Evolutionary conservation across 139 green algal genomes (phyloP), one percentile per base, ranked within the genome.

Genomic region (Desmodesmus armatus): DNA sequence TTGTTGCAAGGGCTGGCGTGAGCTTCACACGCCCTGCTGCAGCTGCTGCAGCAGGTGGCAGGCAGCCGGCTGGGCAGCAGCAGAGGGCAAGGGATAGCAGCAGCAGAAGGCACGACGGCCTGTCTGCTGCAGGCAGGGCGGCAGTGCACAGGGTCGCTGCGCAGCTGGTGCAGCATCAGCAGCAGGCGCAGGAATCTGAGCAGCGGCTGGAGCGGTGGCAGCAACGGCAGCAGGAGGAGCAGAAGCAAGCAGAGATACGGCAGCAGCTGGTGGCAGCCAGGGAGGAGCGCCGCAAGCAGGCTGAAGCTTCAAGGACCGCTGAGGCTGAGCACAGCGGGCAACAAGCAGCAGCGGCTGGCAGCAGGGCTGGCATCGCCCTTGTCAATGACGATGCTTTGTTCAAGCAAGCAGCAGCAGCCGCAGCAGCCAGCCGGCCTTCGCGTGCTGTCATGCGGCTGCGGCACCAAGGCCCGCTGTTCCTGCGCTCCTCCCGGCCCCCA

Each of bases 311-410:
- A 2, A 23, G 11, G 29, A 5, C 17, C 9, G 25, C 55, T 2
- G 19, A 63, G 19, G 3, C 53, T n/a, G 19, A 63, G 53, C 55
- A 37, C 35, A 49, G 3, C 66, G 27, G 35, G 35, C 35, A 74
- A 13, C 35, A 49, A 74, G 55, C 53, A 82, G 76, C 76, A 72
- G 37, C 76, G 72, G 53, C 35, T 41, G 23, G 7, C 25, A 53
- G 49, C 75, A 41, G 27, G 13, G 35, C 53, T n/a, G 33, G 49
- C 33, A 1, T 21, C 67, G 41, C n/a, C 9, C 55, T 82, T 6
- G 39, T 82, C 53, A 82, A 62, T 44, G 76, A 82, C 21, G 76
- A 29, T 58, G 76, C 76, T 9, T 37, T 82, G 3, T 82, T 82
- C 17, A 55, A n/a, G 3, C 55, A 33, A 5, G 76, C 69, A 55